Base-by-base conservation (phyloP, 176 grass and related monocot genomes). In the Coix lacrymajobi region DNA sequence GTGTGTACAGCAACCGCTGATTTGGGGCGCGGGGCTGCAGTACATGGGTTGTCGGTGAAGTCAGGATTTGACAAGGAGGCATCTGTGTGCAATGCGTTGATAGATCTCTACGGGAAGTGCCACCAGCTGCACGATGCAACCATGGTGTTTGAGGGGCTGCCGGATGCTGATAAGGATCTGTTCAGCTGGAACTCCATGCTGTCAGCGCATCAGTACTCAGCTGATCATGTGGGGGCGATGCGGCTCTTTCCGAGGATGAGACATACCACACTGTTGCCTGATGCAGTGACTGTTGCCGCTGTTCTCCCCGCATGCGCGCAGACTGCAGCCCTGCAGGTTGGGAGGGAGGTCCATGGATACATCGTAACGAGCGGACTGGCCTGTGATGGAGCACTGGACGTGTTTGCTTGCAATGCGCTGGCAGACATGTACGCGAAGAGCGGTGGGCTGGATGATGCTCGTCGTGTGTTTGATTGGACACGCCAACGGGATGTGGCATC, bases 111-210 rank as follows among this genome's bases (percentile, higher is more conserved):
- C 2, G 87, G 92, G 15, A 94, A 94, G 87, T 94, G 84, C 80
- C 92, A 89, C 52, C 20, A 11, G 26, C 69, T 91, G 20, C 61
- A 71, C 11, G 45, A 77, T 34, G 89, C 87, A 12, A 40, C 78
- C 13, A 75, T n/a, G 87, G 85, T 94, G 44, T 94, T 87, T 69
- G 87, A 85, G 45, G 79, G 69, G 24, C 85, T 92, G 32, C 20
- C 40, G 11, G 92, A 89, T 37, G 8, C 9, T 16, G 87, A 85
- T 17, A 85, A 79, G 78, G 89, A 94, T 62, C 36, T 85, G 15
- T 87, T 89, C 68, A 89, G 87, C 44, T 94, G 92, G 92, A 94
- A 94, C 62, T 94, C 92, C n/a, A 87, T 94, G 87, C 48, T 92
- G 11, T 94, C 84, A 2, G 87, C 89, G 0, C 58, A 85, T 68